A percentile compares a stretch with the other conserved stretches of the same genome.
Evolutionary conservation across 2,329 filamentous ascomycete species (phyloP).

Genomic region (Pseudocercospora macadamiae): DNA sequence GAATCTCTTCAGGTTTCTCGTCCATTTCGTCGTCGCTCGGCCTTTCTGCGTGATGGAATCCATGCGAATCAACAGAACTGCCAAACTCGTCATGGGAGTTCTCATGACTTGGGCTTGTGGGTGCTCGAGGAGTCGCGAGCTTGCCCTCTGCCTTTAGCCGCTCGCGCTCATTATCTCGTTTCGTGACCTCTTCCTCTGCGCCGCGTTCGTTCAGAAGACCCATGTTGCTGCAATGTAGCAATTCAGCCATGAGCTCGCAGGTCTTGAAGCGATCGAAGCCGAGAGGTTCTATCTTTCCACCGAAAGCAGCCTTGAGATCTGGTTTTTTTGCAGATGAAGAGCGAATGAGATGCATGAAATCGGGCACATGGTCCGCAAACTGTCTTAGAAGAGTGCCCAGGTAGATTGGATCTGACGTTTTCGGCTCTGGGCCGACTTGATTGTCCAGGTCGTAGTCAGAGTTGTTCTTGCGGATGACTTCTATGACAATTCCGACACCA

Average conservation of each 20-base stretch:
- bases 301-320: slow-evolving; percentile 83
- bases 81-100: slow-evolving; percentile 49
- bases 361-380: slow-evolving; percentile 87
- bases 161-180: slow-evolving; percentile 80
- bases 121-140: slow-evolving; percentile 60
- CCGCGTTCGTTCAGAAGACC: slow-evolving; percentile 88
- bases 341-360: slow-evolving; percentile 90
- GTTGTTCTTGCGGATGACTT: slow-evolving; percentile 99
- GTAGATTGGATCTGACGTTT: slow-evolving; percentile 94
- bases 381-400: slow-evolving; percentile 84
- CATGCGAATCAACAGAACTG: slow-evolving; percentile 56
- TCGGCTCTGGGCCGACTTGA: slow-evolving; percentile 74
- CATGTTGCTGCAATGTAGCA: slow-evolving; percentile 99
- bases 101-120: slow-evolving; percentile 60
- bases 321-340: slow-evolving; percentile 74
- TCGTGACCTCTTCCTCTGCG: slow-evolving; percentile 81
- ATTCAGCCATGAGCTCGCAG: slow-evolving; percentile 96
- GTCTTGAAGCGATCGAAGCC: slow-evolving; percentile 99
- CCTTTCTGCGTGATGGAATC: slow-evolving; percentile 54
- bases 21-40: slow-evolving; percentile 46
- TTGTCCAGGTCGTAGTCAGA: slow-evolving; percentile 97
- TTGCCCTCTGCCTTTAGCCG: slow-evolving; percentile 76
- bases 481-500: slow-evolving; percentile 94
- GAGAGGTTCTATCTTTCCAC: slow-evolving; percentile 85
- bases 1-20: slow-evolving; percentile 66